Percentiles rank a stretch among this genome's conserved stretches.
Evolutionary conservation across 768 basidiomycete genomes (phyloP).

Genomic region (Tricholoma furcatifolium): DNA sequence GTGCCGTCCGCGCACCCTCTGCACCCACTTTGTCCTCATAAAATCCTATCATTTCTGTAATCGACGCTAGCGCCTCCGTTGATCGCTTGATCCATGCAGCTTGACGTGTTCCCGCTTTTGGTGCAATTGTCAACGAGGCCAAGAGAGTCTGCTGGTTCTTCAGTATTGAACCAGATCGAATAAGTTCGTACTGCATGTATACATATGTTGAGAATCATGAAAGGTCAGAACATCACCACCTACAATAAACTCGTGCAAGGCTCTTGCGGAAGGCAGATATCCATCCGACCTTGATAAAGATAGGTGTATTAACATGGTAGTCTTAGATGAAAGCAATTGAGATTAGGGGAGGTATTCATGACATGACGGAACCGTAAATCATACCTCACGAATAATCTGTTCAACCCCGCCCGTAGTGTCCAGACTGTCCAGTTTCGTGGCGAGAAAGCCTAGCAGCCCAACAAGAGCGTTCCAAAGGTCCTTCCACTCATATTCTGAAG

Average conservation of each 20-base stretch:
- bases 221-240: constrained; percentile 21
- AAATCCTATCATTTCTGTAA: constrained; percentile 45
- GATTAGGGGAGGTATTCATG: not conserved
- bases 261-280: constrained; percentile 51
- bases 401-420: constrained; percentile 51
- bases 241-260: constrained; percentile 63
- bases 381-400: constrained; percentile 53
- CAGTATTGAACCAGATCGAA: constrained; percentile 50
- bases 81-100: constrained; percentile 29
- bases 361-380: constrained; percentile 10
- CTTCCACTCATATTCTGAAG: constrained; percentile 62
- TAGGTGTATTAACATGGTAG: constrained; percentile 52
- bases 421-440: constrained; percentile 53
- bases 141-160: constrained; percentile 47
- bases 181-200: constrained; percentile 58
- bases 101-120: constrained; percentile 24
- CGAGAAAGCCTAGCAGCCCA: constrained; percentile 53
- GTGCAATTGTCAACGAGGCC: constrained; percentile 33
- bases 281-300: constrained; percentile 50
- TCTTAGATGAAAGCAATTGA: constrained; percentile 30
- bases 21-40: constrained; percentile 53
- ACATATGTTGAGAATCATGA: not conserved
- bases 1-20: constrained; percentile 46
- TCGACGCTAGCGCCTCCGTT: constrained; percentile 37
- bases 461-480: constrained; percentile 62